phyloP scores from a whole-genome alignment of 768 basidiomycete species.

The Holtermannia corniformis region DNA sequence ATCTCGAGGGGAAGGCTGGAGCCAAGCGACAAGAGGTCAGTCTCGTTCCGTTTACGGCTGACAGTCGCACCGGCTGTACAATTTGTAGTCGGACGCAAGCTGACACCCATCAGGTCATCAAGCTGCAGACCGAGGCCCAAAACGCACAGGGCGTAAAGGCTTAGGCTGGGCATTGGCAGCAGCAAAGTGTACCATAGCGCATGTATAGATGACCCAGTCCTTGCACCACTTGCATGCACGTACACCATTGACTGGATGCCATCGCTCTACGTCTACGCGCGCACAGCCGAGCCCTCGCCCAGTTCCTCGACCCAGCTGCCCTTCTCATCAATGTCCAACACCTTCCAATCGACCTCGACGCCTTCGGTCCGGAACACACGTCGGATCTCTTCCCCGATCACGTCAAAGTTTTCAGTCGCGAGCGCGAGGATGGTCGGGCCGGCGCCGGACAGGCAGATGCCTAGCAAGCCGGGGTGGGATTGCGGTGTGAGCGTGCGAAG shows the following conservation, averaged over 20 bases:
- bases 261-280: background rate
- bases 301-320: slow-evolving; percentile 41
- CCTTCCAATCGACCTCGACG: slow-evolving; percentile 82
- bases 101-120: slow-evolving; percentile 21
- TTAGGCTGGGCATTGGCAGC: background rate
- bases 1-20: slow-evolving; percentile 64
- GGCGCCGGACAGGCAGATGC: slow-evolving; percentile 95
- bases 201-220: background rate
- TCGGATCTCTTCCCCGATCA: slow-evolving; percentile 72
- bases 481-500: slow-evolving; percentile 76
- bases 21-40: slow-evolving; percentile 72
- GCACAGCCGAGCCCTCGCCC: background rate
- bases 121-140: slow-evolving; percentile 29
- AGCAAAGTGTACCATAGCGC: background rate
- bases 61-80: background rate
- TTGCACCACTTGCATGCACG: background rate
- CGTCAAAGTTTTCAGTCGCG: slow-evolving; percentile 72
- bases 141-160: slow-evolving; percentile 10
- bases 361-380: slow-evolving; percentile 60
- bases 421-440: slow-evolving; percentile 96
- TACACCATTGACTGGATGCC: no score
- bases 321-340: slow-evolving; percentile 56
- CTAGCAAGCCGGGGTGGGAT: slow-evolving; percentile 87
- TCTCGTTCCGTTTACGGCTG: background rate
- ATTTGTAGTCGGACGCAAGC: background rate